These are phyloP conservation scores for Diplodia mutila DNA, from an alignment of 2,329 filamentous ascomycete species.

Conservation along the genomic window DNA sequence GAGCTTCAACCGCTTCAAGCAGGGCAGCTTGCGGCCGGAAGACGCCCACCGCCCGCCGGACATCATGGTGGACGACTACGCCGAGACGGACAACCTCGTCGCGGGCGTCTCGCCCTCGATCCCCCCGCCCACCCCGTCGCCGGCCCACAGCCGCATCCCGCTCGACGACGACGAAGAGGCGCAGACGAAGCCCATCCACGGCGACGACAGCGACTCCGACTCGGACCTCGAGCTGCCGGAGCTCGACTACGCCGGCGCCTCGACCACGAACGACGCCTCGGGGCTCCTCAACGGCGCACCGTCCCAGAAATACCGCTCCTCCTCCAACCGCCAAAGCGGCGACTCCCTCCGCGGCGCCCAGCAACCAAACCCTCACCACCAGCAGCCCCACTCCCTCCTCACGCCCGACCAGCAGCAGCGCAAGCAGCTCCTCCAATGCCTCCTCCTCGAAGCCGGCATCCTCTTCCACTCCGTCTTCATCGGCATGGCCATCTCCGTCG, in stretches of 20 bases:
- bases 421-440: slow-evolving; percentile 72
- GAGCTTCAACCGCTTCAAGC: slow-evolving; percentile 39
- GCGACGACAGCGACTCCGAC: slow-evolving; percentile 39
- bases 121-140: slow-evolving; percentile 28
- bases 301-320: slow-evolving; percentile 29
- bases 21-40: slow-evolving; percentile 11
- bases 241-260: slow-evolving; percentile 31
- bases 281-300: slow-evolving; percentile 36
- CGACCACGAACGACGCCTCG: slow-evolving; percentile 36
- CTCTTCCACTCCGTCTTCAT: slow-evolving; percentile 80
- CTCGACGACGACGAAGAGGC: slow-evolving; percentile 6
- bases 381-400: slow-evolving; percentile 24
- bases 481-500: slow-evolving; percentile 72
- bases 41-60: slow-evolving; percentile 34
- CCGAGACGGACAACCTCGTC: slow-evolving; percentile 40
- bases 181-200: slow-evolving; percentile 20
- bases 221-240: slow-evolving; percentile 39
- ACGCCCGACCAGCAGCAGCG: slow-evolving; percentile 45
- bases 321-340: neutral
- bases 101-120: slow-evolving; percentile 38
- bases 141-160: neutral
- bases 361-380: neutral
- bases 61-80: slow-evolving; percentile 38
- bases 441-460: slow-evolving; percentile 76
- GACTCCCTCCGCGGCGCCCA: neutral